Base-by-base conservation (phyloP, 768 basidiomycete genomes). In the Candolleomyces aberdarensis region DNA sequence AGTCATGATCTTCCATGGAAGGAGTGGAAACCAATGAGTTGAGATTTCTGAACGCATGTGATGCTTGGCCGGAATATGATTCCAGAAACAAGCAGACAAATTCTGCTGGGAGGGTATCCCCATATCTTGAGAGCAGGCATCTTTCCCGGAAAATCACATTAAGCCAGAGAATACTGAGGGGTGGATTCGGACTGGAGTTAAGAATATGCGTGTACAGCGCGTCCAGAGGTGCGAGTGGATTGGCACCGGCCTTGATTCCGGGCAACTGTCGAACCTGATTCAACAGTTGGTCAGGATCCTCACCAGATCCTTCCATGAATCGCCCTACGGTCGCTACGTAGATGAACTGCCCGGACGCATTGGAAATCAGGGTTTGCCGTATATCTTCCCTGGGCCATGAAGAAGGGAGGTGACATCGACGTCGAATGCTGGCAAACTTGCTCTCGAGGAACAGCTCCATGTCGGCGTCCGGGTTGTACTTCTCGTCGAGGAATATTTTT, bases 291-390 rank as follows among this genome's bases (percentile, higher is more conserved):
- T 32, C 32, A 9, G 32, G 32, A 32, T 32, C 32, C 4, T 9
- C 32, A 4, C 32, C 32, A 9, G 32, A 32, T 9, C 32, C 32
- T 32, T 32, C 32, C 32, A 32, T 32, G 46, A 50, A 67, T 15
- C 56, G 54, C 5, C 57, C 53, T 11, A 63, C 64, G 1, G 58
- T 62, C n/a, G 66, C 52, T 13, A 63, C 66, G 41, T 64, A 63
- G 14, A 67, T 63, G 44, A 63, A 64, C 44, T 67, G 66, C 5
- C 66, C 66, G 2, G 65, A 66, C 14, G n/a, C n/a, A n/a, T n/a
- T n/a, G n/a, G n/a, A n/a, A n/a, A n/a, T n/a, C n/a, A n/a, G n/a
- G n/a, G n/a, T n/a, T n/a, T n/a, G n/a, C n/a, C n/a, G n/a, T n/a
- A n/a, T n/a, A n/a, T n/a, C n/a, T n/a, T n/a, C n/a, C n/a, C n/a